Evolutionary conservation across 441 rosid species (phyloP).

Genomic region (Pelargonium myrrhifolium): DNA sequence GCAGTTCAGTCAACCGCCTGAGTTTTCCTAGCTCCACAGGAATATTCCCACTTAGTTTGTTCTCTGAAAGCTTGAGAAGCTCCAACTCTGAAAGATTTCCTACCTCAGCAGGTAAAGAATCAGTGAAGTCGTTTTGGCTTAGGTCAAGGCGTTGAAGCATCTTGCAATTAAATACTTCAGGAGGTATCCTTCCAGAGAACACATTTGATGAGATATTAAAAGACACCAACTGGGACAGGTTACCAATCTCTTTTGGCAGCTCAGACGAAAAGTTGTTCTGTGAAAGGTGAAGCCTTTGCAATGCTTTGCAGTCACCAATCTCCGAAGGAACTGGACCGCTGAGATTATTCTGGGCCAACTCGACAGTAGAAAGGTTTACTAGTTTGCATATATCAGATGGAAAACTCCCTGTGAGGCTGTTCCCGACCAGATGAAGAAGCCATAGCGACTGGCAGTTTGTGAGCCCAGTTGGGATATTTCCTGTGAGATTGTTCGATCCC

Average conservation of each 20-base stretch:
- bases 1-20: constrained; percentile 77
- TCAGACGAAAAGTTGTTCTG: constrained; percentile 55
- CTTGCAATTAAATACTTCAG: constrained; percentile 62
- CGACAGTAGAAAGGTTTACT: constrained; percentile 72
- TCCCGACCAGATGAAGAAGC: constrained; percentile 70
- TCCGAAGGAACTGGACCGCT: constrained; percentile 66
- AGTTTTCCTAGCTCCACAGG: constrained; percentile 73
- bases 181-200: constrained; percentile 59
- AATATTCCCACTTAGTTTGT: constrained; percentile 59
- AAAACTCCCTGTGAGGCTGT: constrained; percentile 68
- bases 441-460: constrained; percentile 52
- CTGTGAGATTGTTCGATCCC: constrained; percentile 55
- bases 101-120: constrained; percentile 58
- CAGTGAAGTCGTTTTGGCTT: constrained; percentile 56
- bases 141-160: constrained; percentile 93
- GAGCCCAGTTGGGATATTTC: constrained; percentile 64
- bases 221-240: constrained; percentile 66
- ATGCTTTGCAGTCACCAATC: constrained; percentile 57
- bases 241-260: constrained; percentile 71
- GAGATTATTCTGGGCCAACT: constrained; percentile 70
- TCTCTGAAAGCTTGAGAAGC: constrained; percentile 73
- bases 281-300: constrained; percentile 85
- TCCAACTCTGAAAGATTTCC: constrained; percentile 78
- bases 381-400: constrained; percentile 79
- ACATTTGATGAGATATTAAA: constrained; percentile 79